phyloP scores from a whole-genome alignment of 371 early-diverging fungal species.

The Syncephalis fuscata region DNA sequence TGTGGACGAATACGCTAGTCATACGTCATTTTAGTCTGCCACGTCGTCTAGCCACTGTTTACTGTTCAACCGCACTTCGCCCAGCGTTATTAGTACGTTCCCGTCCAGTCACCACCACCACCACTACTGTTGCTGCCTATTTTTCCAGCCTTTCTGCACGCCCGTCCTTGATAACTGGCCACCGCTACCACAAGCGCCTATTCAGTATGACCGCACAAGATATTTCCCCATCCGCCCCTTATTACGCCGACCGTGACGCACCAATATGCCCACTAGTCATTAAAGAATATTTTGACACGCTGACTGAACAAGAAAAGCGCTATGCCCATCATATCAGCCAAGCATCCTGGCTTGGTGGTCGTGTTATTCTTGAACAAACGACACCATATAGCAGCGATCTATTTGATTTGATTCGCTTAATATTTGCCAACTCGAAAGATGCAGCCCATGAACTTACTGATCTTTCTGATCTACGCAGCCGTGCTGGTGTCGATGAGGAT shows the following conservation, averaged over 20 bases:
- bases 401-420: slow-evolving; percentile 16
- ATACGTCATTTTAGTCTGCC: no score
- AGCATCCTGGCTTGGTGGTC: slow-evolving; percentile 35
- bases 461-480: slow-evolving; percentile 9
- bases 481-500: slow-evolving; percentile 22
- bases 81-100: neutral
- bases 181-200: no score
- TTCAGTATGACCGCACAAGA: neutral
- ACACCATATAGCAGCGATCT: slow-evolving; percentile 20
- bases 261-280: slow-evolving; percentile 30
- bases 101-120: neutral
- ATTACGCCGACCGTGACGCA: slow-evolving; percentile 23
- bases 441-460: slow-evolving; percentile 10
- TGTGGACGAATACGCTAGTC: no score
- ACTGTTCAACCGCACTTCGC: no score
- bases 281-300: slow-evolving; percentile 28
- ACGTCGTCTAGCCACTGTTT: no score
- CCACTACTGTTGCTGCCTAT: no score
- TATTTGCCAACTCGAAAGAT: slow-evolving; percentile 10
- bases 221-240: slow-evolving; percentile 4
- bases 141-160: no score
- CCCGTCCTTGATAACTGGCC: no score
- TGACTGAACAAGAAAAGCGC: slow-evolving; percentile 23
- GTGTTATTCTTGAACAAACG: slow-evolving; percentile 22
- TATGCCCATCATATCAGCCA: slow-evolving; percentile 43